A percentile compares a stretch with the other conserved stretches of the same genome.
phyloP scores from a whole-genome alignment of 768 basidiomycete genomes.

The Tylopilus subfusipes region DNA sequence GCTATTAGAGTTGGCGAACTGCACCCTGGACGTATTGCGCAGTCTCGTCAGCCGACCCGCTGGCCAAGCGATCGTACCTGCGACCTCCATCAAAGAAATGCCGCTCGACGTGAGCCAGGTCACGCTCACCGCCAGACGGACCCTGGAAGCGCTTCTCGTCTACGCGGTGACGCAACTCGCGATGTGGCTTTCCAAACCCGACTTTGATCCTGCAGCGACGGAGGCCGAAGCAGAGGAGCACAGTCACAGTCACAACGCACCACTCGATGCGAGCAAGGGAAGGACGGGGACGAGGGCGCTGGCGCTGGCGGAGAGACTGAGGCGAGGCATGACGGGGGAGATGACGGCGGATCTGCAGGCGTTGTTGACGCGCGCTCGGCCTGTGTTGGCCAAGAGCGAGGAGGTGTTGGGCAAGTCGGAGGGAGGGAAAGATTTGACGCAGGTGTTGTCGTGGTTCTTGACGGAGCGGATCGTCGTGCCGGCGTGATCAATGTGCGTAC shows the following conservation, averaged over 20 bases:
- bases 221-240: slow-evolving; percentile 48
- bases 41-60: slow-evolving; percentile 62
- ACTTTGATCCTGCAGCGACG: slow-evolving; percentile 45
- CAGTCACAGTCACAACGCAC: slow-evolving; percentile 7
- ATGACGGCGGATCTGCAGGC: slow-evolving; percentile 70
- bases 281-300: slow-evolving; percentile 45
- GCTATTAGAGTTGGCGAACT: slow-evolving; percentile 78
- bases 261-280: slow-evolving; percentile 33
- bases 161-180: slow-evolving; percentile 77
- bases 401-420: slow-evolving; percentile 39
- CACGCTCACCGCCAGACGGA: slow-evolving; percentile 52
- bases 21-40: slow-evolving; percentile 68
- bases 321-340: slow-evolving; percentile 78
- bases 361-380: slow-evolving; percentile 61
- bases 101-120: slow-evolving; percentile 53
- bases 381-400: slow-evolving; percentile 59
- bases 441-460: slow-evolving; percentile 60
- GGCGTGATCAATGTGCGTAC: slow-evolving; percentile 22
- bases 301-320: slow-evolving; percentile 58
- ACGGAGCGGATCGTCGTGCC: slow-evolving; percentile 53
- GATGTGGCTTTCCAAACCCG: slow-evolving; percentile 74
- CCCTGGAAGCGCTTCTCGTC: slow-evolving; percentile 63
- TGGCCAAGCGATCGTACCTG: slow-evolving; percentile 47
- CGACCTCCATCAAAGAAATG: slow-evolving; percentile 28
- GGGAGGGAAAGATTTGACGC: slow-evolving; percentile 52